Conservation (phyloP, 495 filamentous ascomycete genomes). For the Pyrenopolyporus hunteri region DNA sequence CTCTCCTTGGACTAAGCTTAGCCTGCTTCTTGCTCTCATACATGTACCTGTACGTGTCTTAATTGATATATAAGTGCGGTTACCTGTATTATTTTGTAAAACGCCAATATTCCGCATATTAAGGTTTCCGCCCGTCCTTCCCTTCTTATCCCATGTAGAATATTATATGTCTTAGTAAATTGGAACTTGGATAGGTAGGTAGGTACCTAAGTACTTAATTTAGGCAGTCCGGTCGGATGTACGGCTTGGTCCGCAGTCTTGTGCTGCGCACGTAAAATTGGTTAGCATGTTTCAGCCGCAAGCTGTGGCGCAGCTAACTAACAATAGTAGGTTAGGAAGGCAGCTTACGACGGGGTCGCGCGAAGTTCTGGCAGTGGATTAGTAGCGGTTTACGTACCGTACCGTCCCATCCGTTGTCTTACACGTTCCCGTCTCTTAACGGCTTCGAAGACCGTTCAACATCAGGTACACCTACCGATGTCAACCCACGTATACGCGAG, state of each 20-base stretch:
- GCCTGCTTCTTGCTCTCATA: too few species aligned
- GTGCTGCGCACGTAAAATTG: too few species aligned
- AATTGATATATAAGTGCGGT: not conserved
- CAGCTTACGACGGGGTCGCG: not conserved
- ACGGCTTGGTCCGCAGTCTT: not conserved
- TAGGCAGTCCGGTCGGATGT: too few species aligned
- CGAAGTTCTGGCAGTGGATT: conserved; percentile 15
- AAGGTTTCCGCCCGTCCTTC: not conserved
- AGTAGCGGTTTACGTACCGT: conserved; percentile 13
- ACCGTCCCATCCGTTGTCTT: conserved; percentile 10
- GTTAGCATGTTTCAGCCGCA: conserved; percentile 13
- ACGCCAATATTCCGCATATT: not conserved
- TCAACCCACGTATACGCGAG: not conserved
- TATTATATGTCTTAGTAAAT: too few species aligned
- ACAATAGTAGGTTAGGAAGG: too few species aligned
- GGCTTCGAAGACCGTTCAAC: conserved; percentile 18
- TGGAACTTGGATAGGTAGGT: not conserved
- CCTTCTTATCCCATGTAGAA: too few species aligned
- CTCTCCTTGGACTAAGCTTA: too few species aligned
- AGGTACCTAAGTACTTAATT: not conserved
- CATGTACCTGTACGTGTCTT: too few species aligned
- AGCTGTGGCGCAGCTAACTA: conserved; percentile 25
- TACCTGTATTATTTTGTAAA: not conserved
- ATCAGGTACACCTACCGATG: conserved; percentile 9
- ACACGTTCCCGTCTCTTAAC: conserved; percentile 22